Evolutionary conservation across 2,329 filamentous ascomycete genomes (phyloP).

Genomic region (Verticillium isaacii): DNA sequence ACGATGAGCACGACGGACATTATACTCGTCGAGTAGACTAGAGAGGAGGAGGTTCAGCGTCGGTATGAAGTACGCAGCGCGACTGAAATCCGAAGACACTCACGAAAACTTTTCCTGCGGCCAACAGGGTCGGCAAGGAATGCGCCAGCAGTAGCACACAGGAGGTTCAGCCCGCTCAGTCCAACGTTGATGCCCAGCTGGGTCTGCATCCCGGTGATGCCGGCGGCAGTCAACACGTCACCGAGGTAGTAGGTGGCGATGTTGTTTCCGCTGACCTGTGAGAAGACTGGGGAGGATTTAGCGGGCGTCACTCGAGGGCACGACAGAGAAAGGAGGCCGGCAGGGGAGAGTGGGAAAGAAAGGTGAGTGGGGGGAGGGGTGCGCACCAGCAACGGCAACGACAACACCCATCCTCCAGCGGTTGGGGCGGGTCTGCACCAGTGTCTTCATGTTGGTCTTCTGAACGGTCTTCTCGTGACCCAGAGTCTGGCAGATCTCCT

Average conservation of each 20-base stretch:
- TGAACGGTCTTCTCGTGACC: not conserved
- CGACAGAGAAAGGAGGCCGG: constrained; percentile 9
- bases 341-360: no score
- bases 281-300: constrained; percentile 23
- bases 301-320: no score
- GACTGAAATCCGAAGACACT: no score
- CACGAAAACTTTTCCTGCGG: no score
- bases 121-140: no score
- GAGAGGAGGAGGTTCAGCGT: constrained; percentile 44
- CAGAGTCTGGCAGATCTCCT: constrained; percentile 33
- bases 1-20: no score
- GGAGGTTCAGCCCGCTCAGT: no score
- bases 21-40: constrained; percentile 4
- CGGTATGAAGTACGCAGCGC: no score
- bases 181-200: no score
- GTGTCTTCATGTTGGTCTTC: constrained; percentile 30
- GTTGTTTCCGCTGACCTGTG: constrained; percentile 37
- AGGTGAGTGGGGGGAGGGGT: no score
- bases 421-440: constrained; percentile 31
- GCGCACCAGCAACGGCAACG: not conserved
- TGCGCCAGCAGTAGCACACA: no score
- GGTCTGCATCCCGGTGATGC: constrained; percentile 13
- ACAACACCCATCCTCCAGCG: constrained; percentile 15
- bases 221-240: constrained; percentile 45
- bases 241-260: constrained; percentile 42